phyloP scores from a whole-genome alignment of 306 rosid genomes.

The Dalbergia cochinchinensis region DNA sequence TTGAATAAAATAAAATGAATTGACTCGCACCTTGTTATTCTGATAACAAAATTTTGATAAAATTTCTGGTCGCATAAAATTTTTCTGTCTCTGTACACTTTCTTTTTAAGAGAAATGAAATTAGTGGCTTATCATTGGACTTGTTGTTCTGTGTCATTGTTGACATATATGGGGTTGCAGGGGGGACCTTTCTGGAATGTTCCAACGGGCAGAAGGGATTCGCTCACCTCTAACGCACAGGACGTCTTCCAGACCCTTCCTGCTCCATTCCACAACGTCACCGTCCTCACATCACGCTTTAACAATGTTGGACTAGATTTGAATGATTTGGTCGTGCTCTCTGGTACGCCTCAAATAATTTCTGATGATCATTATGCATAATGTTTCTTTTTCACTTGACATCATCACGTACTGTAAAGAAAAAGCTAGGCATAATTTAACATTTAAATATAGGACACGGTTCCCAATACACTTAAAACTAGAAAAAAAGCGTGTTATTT shows the following conservation, averaged over 20 bases:
- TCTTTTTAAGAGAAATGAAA: neutral
- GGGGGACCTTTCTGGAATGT: slow-evolving; percentile 97
- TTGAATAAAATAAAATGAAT: too few species aligned
- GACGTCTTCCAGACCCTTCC: slow-evolving; percentile 64
- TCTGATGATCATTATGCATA: neutral
- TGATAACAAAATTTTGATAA: too few species aligned
- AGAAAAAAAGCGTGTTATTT: too few species aligned
- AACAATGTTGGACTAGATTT: slow-evolving; percentile 68
- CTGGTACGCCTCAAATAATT: slow-evolving; percentile 53
- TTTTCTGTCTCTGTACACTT: neutral
- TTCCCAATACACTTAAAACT: too few species aligned
- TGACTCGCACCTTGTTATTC: too few species aligned
- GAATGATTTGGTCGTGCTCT: slow-evolving; percentile 79
- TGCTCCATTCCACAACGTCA: slow-evolving; percentile 67
- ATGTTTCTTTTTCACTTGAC: too few species aligned
- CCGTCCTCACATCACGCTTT: slow-evolving; percentile 62
- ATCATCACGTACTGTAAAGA: too few species aligned
- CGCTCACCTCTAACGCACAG: slow-evolving; percentile 52
- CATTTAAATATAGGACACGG: too few species aligned
- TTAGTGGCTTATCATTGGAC: slow-evolving; percentile 23
- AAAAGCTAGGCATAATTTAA: too few species aligned
- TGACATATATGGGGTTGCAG: slow-evolving; percentile 55
- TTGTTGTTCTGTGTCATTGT: neutral
- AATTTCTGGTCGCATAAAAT: too few species aligned
- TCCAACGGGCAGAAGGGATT: slow-evolving; percentile 94